These are phyloP conservation scores for Curvularia lunata DNA, from an alignment of 2,329 filamentous ascomycete genomes.

Conservation along the genomic window DNA sequence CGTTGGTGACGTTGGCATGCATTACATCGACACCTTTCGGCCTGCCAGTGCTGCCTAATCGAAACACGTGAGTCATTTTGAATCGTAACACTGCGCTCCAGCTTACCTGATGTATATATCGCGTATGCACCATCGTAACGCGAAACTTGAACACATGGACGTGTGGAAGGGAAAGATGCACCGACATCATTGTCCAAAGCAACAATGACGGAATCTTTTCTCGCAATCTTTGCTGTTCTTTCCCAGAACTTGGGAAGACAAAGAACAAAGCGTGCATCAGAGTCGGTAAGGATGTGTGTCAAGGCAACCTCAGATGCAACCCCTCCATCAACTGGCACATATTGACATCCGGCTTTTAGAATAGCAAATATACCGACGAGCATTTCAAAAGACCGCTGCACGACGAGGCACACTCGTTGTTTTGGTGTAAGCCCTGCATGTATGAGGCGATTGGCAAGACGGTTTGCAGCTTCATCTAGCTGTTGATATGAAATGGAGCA, in stretches of 20 bases:
- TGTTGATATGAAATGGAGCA: conserved; percentile 37
- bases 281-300: conserved; percentile 57
- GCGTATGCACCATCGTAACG: conserved; percentile 42
- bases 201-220: conserved; percentile 21
- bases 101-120: conserved; percentile 61
- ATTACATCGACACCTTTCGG: conserved; percentile 66
- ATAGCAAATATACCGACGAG: conserved; percentile 64
- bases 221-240: conserved; percentile 29
- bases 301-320: conserved; percentile 46
- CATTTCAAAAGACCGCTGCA: conserved; percentile 63
- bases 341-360: conserved; percentile 65
- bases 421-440: conserved; percentile 34
- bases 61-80: conserved; percentile 6
- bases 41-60: conserved; percentile 58
- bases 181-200: conserved; percentile 22
- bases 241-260: conserved; percentile 51
- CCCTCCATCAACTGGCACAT: conserved; percentile 65
- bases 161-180: conserved; percentile 17
- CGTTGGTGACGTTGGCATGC: conserved; percentile 63
- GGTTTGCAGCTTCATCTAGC: conserved; percentile 38
- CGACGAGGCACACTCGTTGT: conserved; percentile 60
- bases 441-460: conserved; percentile 40
- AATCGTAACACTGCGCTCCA: neutral
- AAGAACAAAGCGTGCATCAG: conserved; percentile 54
- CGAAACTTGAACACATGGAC: conserved; percentile 26